phyloP scores from a whole-genome alignment of 1,284 basidiomycete genomes.

The Tetrapyrgos nigripes region DNA sequence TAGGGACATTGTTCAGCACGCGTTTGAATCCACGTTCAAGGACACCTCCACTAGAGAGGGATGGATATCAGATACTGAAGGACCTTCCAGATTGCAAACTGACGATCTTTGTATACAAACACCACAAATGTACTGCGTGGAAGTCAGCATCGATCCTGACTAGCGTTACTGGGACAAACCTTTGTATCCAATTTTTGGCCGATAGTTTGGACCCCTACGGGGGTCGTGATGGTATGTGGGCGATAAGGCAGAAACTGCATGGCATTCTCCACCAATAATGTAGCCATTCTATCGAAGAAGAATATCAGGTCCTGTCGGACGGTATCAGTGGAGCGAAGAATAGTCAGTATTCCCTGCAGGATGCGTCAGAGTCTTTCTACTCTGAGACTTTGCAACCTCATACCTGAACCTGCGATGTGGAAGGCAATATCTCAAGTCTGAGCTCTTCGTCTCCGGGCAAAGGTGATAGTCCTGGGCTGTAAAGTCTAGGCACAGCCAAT shows the following conservation, averaged over 20 bases:
- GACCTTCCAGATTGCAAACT: constrained; percentile 33
- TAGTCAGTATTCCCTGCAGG: constrained; percentile 85
- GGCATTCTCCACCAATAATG: constrained; percentile 86
- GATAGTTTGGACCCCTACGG: constrained; percentile 57
- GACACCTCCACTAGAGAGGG: constrained; percentile 74
- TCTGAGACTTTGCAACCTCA: constrained; percentile 14
- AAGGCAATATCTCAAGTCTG: constrained; percentile 74
- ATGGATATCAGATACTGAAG: constrained; percentile 9
- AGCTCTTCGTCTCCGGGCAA: constrained; percentile 47
- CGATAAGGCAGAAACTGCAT: constrained; percentile 82
- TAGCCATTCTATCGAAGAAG: constrained; percentile 86
- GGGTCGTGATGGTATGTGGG: constrained; percentile 72
- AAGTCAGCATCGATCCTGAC: constrained; percentile 8
- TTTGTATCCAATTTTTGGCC: constrained; percentile 72
- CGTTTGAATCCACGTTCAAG: constrained; percentile 90
- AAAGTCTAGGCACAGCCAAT: constrained; percentile 59
- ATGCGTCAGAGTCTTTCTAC: constrained; percentile 7
- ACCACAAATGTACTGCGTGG: constrained; percentile 72
- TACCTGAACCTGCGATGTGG: constrained; percentile 85
- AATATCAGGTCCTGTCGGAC: constrained; percentile 88
- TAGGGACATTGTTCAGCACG: constrained; percentile 86
- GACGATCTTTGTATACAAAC: constrained; percentile 87
- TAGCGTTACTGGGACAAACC: constrained; percentile 37
- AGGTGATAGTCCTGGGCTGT: constrained; percentile 37
- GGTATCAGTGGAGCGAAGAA: constrained; percentile 77